These are phyloP conservation scores for Nothophoma quercina DNA, from an alignment of 2,329 filamentous ascomycete genomes.

Conservation along the genomic window DNA sequence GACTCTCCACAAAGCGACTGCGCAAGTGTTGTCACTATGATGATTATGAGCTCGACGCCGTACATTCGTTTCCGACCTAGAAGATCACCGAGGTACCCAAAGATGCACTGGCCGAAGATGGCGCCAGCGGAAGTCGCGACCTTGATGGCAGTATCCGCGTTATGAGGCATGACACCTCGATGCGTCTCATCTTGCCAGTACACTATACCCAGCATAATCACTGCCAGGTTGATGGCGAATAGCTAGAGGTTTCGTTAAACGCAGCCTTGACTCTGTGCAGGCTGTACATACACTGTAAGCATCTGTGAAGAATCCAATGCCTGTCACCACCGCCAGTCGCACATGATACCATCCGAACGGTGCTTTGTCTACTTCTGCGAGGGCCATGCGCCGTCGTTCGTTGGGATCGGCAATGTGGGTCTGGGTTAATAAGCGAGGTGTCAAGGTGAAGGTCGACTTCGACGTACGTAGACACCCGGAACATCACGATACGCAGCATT, in stretches of 20 bases:
- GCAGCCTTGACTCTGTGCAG: neutral
- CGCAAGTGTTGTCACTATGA: slow-evolving; percentile 50
- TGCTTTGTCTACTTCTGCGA: slow-evolving; percentile 48
- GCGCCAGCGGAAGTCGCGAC: slow-evolving; percentile 84
- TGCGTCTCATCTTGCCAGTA: slow-evolving; percentile 66
- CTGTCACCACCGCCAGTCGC: slow-evolving; percentile 77
- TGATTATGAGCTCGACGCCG: slow-evolving; percentile 59
- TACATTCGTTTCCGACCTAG: slow-evolving; percentile 86
- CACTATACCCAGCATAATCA: slow-evolving; percentile 78
- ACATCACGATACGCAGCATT: slow-evolving; percentile 45
- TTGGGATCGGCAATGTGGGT: slow-evolving; percentile 45
- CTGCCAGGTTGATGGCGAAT: slow-evolving; percentile 65
- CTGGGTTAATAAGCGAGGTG: slow-evolving; percentile 10
- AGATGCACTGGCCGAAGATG: slow-evolving; percentile 81
- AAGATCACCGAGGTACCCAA: slow-evolving; percentile 72
- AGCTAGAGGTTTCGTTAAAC: slow-evolving; percentile 29
- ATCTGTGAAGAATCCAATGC: slow-evolving; percentile 89
- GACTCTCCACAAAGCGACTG: slow-evolving; percentile 49
- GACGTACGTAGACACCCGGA: slow-evolving; percentile 39
- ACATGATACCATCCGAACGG: slow-evolving; percentile 71
- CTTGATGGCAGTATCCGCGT: slow-evolving; percentile 82
- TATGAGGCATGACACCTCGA: slow-evolving; percentile 64
- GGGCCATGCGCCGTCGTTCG: slow-evolving; percentile 46
- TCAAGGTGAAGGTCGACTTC: neutral
- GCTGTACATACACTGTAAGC: slow-evolving; percentile 62